phyloP scores from a whole-genome alignment of 2,329 filamentous ascomycete genomes.

The Penicillium sp. region DNA sequence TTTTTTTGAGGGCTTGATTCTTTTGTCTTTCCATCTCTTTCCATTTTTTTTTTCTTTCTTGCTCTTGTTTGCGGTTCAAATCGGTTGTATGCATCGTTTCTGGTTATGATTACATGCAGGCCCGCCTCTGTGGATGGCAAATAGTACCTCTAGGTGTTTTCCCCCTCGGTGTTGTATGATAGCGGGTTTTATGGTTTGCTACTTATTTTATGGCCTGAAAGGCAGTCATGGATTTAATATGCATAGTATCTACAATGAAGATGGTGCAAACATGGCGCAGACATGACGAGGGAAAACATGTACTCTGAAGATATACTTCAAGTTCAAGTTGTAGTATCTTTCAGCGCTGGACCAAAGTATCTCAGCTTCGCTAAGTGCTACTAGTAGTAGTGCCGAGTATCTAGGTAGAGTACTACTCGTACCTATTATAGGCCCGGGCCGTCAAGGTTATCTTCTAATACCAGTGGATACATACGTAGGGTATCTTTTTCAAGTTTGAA shows the following conservation, averaged over 20 bases:
- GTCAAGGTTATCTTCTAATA: too few relatives aligned
- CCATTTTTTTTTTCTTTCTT: conserved; percentile 5
- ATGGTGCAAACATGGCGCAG: neutral
- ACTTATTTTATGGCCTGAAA: neutral
- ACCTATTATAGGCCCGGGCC: too few relatives aligned
- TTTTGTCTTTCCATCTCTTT: neutral
- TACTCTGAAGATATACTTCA: too few relatives aligned
- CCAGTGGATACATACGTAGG: too few relatives aligned
- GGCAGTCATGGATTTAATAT: neutral
- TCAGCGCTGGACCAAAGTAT: too few relatives aligned
- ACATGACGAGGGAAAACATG: too few relatives aligned
- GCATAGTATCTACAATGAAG: neutral
- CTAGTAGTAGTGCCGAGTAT: too few relatives aligned
- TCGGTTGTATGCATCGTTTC: conserved; percentile 3
- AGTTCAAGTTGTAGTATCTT: too few relatives aligned
- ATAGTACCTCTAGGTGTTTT: conserved; percentile 5
- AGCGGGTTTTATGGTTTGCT: conserved; percentile 16
- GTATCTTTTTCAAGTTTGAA: too few relatives aligned
- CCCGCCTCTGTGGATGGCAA: conserved; percentile 1
- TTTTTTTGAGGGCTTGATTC: neutral
- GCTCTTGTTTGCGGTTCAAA: neutral
- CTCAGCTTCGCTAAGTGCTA: too few relatives aligned
- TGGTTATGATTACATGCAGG: neutral
- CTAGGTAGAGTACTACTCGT: too few relatives aligned
- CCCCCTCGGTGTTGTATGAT: conserved; percentile 23